phyloP scores from a whole-genome alignment of 441 rosid species.

The Theobroma grandiflorum region DNA sequence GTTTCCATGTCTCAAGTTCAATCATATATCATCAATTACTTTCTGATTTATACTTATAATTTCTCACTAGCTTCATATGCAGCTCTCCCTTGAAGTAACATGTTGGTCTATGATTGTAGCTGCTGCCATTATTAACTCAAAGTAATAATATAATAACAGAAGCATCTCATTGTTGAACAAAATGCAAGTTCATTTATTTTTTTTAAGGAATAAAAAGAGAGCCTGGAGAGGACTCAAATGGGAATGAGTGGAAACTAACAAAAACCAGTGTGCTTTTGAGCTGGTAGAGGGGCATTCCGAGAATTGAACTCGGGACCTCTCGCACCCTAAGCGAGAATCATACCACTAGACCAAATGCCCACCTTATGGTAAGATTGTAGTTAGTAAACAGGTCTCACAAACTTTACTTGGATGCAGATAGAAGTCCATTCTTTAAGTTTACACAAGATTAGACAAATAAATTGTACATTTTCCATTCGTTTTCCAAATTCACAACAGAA shows the following conservation, averaged over 20 bases:
- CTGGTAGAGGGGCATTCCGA: conserved; percentile 57
- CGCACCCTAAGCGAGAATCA: conserved; percentile 71
- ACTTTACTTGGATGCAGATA: neutral
- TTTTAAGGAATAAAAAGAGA: neutral
- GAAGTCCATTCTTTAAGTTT: neutral
- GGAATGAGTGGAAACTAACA: neutral
- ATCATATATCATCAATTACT: neutral
- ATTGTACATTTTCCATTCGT: neutral
- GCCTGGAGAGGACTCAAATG: neutral
- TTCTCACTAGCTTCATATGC: neutral
- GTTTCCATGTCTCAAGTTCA: neutral
- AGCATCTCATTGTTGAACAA: neutral
- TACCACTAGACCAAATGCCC: conserved; percentile 76
- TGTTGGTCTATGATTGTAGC: neutral
- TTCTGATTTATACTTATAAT: neutral
- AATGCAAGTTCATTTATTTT: neutral
- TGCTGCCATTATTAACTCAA: neutral
- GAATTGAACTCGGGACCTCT: conserved; percentile 68
- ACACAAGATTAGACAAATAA: neutral
- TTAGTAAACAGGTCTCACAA: no score
- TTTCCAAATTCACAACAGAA: neutral
- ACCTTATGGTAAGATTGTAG: no score
- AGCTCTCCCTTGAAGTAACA: neutral
- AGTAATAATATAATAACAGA: neutral
- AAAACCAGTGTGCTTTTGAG: neutral